Conservation (phyloP, 192 early-diverging fungal genomes). For the Backusella tarrabulga region DNA sequence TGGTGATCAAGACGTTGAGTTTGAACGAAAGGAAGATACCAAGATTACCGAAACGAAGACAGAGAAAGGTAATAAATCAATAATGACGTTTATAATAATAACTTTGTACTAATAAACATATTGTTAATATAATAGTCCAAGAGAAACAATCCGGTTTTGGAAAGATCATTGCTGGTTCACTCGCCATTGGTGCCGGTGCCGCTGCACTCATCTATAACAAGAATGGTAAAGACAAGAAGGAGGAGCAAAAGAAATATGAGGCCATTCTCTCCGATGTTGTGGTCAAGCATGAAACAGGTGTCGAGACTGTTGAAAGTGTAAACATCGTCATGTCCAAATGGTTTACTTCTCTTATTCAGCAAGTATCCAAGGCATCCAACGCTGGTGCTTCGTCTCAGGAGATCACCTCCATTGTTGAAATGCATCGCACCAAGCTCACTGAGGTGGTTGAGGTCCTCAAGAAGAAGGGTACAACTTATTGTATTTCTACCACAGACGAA, state of each 20-base stretch:
- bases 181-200: slow-evolving; percentile 2
- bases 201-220: not conserved
- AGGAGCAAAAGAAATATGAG: not conserved
- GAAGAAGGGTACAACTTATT: not conserved
- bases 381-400: not conserved
- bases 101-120: not conserved
- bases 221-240: not conserved
- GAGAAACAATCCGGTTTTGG: slow-evolving; percentile 1
- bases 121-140: not conserved
- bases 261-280: not conserved
- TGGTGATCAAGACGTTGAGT: not conserved
- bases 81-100: not conserved
- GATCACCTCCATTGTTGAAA: not conserved
- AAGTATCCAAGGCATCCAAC: not conserved
- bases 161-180: not conserved
- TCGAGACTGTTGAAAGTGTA: not conserved
- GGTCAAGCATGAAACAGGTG: not conserved
- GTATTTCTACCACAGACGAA: not conserved
- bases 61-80: not conserved
- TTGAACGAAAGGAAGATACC: not conserved
- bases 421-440: not conserved
- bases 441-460: slow-evolving; percentile 17
- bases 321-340: slow-evolving; percentile 14
- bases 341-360: not conserved
- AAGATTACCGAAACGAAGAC: not conserved